Evolutionary conservation across 2,329 filamentous ascomycete genomes (phyloP), one percentile per base, ranked within the genome.

Genomic region (Aspergillus candidus): DNA sequence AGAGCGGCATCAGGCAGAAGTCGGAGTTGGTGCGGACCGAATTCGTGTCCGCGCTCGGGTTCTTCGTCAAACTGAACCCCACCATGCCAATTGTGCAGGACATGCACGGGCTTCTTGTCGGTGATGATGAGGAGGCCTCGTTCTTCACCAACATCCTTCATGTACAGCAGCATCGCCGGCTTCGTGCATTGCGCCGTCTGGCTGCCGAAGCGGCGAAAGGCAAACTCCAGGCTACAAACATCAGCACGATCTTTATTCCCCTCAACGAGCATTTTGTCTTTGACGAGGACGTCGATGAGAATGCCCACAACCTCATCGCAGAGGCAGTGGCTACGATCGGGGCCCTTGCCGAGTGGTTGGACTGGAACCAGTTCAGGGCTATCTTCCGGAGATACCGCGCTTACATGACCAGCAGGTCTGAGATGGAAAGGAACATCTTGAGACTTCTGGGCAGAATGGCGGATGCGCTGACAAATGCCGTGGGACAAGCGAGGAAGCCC

Each of bases 111-210:
- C 75, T 98, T 10, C 75, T 93, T 32, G 77, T 78, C 7, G 76
- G 73, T 11, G 76, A 85, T 41, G 88, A 94, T 48, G 86, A 90
- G 37, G 86, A 87, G 57, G 79, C 82, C 10, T 86, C 87, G 1
- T 96, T 98, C 71, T 98, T 97, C 72, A 86, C 80, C 65, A 94
- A 97, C 56, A 82, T 97, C 35, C 72, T 97, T 31, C 90, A 93
- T 59, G 91, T 94, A 38, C 89, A 94, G 40, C 83, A 89, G 31
- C 83, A 93, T 47, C 83, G 88, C 51, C 86, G 94, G 57, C 75
- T 94, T 42, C 84, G 90, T 54, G 90, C 93, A 3, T 72, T 98
- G 32, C 82, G 86, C 47, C 77, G 88, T 44, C 73, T 98, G 11
- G 82, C 86, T 44, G 71, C 76, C 7, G 83, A 84, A 50, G 86